Evolutionary conservation across 352 stramenopile species (phyloP).

Genomic region (Phytophthora syringae): DNA sequence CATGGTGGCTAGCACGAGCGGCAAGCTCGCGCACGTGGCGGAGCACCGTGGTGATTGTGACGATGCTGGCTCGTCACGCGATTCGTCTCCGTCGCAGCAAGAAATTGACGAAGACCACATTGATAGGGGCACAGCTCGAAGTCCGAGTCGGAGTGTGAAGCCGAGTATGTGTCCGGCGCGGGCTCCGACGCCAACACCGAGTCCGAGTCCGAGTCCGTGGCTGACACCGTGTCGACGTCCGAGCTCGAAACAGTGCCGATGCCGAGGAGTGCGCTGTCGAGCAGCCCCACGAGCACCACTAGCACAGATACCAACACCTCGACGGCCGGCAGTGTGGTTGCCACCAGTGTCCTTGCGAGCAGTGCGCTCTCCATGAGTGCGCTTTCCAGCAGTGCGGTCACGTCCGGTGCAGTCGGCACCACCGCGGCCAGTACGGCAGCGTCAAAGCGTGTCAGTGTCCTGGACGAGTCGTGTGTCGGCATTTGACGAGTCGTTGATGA

Average conservation of each 20-base stretch:
- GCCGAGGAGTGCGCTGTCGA: too few species aligned
- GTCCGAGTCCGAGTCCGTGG: neutral
- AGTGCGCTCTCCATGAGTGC: neutral
- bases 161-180: neutral
- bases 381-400: neutral
- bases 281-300: neutral
- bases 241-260: neutral
- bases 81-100: slow-evolving; percentile 15
- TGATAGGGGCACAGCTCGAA: slow-evolving; percentile 4
- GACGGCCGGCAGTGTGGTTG: neutral
- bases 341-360: neutral
- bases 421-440: neutral
- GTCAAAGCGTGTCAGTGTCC: neutral
- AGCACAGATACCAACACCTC: neutral
- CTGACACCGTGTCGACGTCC: neutral
- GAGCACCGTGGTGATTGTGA: slow-evolving; percentile 17
- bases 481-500: slow-evolving; percentile 38
- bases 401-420: neutral
- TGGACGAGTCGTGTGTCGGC: slow-evolving; percentile 18
- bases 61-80: slow-evolving; percentile 21
- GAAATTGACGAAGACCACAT: slow-evolving; percentile 30
- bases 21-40: slow-evolving; percentile 27
- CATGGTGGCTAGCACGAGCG: slow-evolving; percentile 1
- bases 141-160: neutral
- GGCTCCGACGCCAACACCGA: neutral